These are phyloP conservation scores for Rhizophlyctis rosea DNA, from an alignment of 192 early-diverging fungal species.

Conservation along the genomic window DNA sequence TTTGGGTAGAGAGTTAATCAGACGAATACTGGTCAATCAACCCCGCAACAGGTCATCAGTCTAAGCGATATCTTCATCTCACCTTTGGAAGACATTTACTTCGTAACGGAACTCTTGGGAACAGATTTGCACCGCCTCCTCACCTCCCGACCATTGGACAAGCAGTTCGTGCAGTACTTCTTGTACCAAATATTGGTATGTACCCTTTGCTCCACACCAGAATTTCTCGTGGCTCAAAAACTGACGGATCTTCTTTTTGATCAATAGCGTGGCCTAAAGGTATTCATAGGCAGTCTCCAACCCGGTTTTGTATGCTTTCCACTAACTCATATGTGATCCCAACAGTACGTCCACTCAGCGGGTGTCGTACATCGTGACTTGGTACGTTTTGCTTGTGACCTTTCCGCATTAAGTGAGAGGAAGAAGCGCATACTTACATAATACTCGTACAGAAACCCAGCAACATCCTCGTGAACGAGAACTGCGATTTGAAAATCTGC, in stretches of 20 bases:
- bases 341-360: conserved; percentile 94
- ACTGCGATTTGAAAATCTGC: conserved; percentile 98
- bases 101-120: conserved; percentile 94
- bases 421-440: too few relatives aligned
- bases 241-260: not conserved
- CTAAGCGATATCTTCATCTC: conserved; percentile 93
- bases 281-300: too few relatives aligned
- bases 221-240: not conserved
- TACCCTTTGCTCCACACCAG: not conserved
- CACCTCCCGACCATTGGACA: conserved; percentile 84
- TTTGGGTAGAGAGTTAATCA: not conserved
- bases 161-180: conserved; percentile 97
- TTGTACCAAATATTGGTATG: conserved; percentile 83
- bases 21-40: conserved; percentile 3
- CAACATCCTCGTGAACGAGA: conserved; percentile 96
- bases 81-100: conserved; percentile 91
- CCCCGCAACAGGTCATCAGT: conserved; percentile 69
- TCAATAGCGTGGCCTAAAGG: too few relatives aligned
- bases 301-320: too few relatives aligned
- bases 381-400: too few relatives aligned
- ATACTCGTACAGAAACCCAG: conserved; percentile 78
- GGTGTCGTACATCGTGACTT: conserved; percentile 95
- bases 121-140: conserved; percentile 93
- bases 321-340: too few relatives aligned
- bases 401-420: too few relatives aligned